phyloP scores from a whole-genome alignment of 495 filamentous ascomycete species.

The Aspergillus asperescens region DNA sequence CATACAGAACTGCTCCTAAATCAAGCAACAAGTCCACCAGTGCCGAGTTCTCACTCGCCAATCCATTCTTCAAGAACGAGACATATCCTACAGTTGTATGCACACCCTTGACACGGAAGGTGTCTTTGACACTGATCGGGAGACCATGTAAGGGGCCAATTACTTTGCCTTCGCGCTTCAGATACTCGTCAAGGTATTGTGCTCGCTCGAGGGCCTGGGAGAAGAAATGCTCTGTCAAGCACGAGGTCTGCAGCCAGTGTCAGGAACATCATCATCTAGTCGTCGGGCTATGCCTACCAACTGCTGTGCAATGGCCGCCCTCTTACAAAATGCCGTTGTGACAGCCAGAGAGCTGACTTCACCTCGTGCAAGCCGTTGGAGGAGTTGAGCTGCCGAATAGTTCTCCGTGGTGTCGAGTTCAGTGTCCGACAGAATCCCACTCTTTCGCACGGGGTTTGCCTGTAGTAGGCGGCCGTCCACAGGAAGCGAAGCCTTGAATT shows the following conservation, averaged over 20 bases:
- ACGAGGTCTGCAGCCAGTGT: conserved; percentile 29
- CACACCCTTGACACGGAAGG: conserved; percentile 49
- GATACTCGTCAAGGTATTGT: conserved; percentile 40
- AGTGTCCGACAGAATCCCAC: conserved; percentile 22
- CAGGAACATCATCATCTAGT: background rate
- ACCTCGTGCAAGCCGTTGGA: conserved; percentile 19
- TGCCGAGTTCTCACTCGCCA: conserved; percentile 33
- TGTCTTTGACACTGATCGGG: conserved; percentile 61
- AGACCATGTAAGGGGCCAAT: conserved; percentile 59
- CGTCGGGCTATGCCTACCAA: conserved; percentile 12
- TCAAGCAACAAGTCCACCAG: conserved; percentile 34
- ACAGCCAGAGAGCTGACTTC: conserved; percentile 41
- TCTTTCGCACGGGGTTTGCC: conserved; percentile 14
- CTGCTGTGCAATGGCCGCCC: conserved; percentile 30
- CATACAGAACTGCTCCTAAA: conserved; percentile 48
- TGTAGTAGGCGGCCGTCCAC: conserved; percentile 13
- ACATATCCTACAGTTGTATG: conserved; percentile 27
- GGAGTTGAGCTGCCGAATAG: conserved; percentile 43
- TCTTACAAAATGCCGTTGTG: conserved; percentile 45
- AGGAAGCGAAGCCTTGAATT: conserved; percentile 6
- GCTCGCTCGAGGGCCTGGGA: conserved; percentile 32
- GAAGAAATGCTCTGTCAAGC: conserved; percentile 42
- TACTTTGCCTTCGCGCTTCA: conserved; percentile 31
- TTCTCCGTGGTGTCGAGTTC: conserved; percentile 51
- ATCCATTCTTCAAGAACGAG: conserved; percentile 49